Percentiles rank a stretch among this genome's conserved stretches.
Conservation (phyloP, 202 grass and related monocot species). For the Carex arenaria region DNA sequence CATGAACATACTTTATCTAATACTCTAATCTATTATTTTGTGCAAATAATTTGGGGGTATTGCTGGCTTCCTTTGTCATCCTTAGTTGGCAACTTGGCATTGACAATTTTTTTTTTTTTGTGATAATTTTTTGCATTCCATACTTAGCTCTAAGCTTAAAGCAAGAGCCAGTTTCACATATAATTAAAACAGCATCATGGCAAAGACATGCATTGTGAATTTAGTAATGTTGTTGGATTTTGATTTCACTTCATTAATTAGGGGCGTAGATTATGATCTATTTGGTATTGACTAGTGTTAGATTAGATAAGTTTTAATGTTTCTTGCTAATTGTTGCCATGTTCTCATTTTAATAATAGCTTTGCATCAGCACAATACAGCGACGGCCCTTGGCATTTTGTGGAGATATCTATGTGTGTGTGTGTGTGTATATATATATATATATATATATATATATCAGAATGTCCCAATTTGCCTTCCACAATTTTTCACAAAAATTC, state of each 20-base stretch:
- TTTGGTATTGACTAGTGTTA: background rate
- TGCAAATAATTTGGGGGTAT: background rate
- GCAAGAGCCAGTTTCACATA: background rate
- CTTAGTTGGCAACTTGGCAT: conserved; percentile 4
- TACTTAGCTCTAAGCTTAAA: background rate
- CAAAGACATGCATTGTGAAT: conserved; percentile 8
- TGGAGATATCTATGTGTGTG: background rate
- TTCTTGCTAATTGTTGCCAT: conserved; percentile 5
- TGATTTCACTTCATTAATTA: conserved; percentile 2
- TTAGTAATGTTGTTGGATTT: background rate
- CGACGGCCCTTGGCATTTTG: background rate
- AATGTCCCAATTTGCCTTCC: too few species aligned
- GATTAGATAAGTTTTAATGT: background rate
- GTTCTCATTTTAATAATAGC: background rate
- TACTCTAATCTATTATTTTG: background rate
- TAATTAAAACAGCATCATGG: background rate
- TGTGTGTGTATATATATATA: too few species aligned
- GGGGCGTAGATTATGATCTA: background rate
- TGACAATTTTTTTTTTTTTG: background rate
- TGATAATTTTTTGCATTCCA: background rate
- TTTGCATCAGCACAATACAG: background rate
- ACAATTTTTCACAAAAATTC: too few species aligned
- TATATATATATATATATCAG: too few species aligned
- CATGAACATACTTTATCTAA: background rate
- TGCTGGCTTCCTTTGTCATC: background rate